Conservation (phyloP, 257 asterid genomes). For the Rubia yunnanensis region DNA sequence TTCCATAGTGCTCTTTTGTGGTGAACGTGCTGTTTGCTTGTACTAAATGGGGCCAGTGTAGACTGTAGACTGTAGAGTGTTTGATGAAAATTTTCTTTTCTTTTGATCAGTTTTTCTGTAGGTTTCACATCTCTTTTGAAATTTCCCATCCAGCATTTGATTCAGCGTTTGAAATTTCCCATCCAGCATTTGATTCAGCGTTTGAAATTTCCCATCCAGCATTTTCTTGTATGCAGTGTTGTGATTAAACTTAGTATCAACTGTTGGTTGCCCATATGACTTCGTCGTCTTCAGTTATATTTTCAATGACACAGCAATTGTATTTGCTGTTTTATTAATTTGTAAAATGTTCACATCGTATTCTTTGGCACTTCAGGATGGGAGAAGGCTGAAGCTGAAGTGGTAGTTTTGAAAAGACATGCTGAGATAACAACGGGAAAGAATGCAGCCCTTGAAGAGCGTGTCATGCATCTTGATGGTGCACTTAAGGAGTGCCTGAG, state of each 20-base stretch:
- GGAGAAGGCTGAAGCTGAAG: constrained; percentile 93
- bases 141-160: neutral
- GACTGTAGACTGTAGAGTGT: neutral
- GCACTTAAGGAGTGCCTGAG: constrained; percentile 91
- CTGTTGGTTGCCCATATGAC: neutral
- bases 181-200: neutral
- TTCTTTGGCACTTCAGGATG: constrained; percentile 47
- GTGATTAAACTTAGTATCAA: neutral
- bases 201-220: neutral
- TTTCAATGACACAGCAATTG: neutral
- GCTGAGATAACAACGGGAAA: constrained; percentile 45
- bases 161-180: neutral
- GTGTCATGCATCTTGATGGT: constrained; percentile 61
- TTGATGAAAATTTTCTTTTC: neutral
- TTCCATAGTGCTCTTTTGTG: neutral
- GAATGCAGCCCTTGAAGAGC: constrained; percentile 64
- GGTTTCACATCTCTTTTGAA: neutral
- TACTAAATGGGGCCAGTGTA: neutral
- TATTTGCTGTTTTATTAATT: neutral
- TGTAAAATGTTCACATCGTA: neutral
- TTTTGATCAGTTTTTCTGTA: neutral
- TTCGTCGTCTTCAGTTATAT: neutral
- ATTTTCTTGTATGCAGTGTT: neutral
- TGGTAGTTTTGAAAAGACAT: constrained; percentile 48
- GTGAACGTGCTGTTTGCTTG: neutral